Conservation (phyloP, 2,329 filamentous ascomycete genomes). For the Pleomassaria siparia region DNA sequence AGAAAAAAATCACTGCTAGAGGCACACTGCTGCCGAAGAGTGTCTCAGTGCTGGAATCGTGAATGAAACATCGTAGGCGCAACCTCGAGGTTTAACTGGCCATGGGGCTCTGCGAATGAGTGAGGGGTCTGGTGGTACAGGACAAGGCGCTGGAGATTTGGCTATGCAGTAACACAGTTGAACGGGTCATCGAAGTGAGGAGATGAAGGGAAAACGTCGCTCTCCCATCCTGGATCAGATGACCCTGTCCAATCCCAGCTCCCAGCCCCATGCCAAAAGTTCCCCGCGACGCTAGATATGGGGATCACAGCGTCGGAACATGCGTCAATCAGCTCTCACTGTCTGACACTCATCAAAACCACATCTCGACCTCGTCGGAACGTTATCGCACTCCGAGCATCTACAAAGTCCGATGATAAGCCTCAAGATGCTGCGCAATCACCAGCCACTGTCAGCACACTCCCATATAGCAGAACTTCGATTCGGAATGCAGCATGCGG, state of each 20-base stretch:
- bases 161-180: constrained; percentile 6
- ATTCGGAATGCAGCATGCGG: neutral
- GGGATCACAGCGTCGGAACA: neutral
- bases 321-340: constrained; percentile 5
- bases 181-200: constrained; percentile 6
- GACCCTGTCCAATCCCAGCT: neutral
- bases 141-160: constrained; percentile 6
- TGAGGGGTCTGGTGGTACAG: neutral
- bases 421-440: neutral
- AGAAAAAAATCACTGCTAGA: no score
- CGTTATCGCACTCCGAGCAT: neutral
- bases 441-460: constrained; percentile 1
- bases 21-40: no score
- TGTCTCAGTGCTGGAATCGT: no score
- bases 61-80: neutral
- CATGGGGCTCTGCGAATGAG: no score
- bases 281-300: constrained; percentile 6
- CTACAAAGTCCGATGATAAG: neutral
- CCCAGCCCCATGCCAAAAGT: constrained; percentile 9
- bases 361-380: neutral
- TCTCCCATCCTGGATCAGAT: neutral
- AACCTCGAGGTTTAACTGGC: neutral
- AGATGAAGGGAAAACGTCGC: constrained; percentile 10
- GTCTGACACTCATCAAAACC: constrained; percentile 12
- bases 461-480: neutral